Evolutionary conservation across 345 rosid species (phyloP).

Genomic region (Populus tremula): DNA sequence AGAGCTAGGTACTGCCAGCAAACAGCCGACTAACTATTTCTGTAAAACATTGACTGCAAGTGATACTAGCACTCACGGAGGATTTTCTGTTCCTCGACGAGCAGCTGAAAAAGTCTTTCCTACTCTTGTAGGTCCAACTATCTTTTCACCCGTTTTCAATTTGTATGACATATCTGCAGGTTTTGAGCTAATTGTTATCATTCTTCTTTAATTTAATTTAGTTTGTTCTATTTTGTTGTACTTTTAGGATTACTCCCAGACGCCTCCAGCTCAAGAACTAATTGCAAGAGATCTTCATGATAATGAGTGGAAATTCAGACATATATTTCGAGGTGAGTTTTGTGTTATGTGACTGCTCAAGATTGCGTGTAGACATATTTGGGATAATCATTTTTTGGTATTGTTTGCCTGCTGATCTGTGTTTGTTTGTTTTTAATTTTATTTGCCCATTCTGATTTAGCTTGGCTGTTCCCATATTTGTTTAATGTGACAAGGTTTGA

Average conservation of each 20-base stretch:
- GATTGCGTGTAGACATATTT: not conserved
- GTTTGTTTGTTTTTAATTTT: not conserved
- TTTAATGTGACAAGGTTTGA: not conserved
- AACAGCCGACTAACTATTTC: constrained; percentile 52
- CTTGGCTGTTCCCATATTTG: not conserved
- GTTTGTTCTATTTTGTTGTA: not conserved
- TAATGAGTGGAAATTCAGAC: not conserved
- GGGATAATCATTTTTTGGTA: not conserved
- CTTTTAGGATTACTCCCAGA: not conserved
- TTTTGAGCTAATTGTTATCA: not conserved
- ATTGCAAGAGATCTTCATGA: not conserved
- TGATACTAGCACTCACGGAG: constrained; percentile 30
- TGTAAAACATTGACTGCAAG: constrained; percentile 50
- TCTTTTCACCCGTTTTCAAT: not conserved
- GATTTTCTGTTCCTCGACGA: constrained; percentile 59
- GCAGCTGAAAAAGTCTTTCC: constrained; percentile 59
- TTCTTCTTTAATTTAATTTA: not conserved
- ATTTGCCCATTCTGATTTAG: not conserved
- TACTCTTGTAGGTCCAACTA: constrained; percentile 34
- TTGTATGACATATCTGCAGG: not conserved
- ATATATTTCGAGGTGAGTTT: not conserved
- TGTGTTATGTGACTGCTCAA: not conserved
- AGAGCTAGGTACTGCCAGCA: constrained; percentile 13
- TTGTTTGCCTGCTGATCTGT: not conserved
- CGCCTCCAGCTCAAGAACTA: not conserved